phyloP scores from a whole-genome alignment of 192 early-diverging fungal genomes.

The Podila epigama region DNA sequence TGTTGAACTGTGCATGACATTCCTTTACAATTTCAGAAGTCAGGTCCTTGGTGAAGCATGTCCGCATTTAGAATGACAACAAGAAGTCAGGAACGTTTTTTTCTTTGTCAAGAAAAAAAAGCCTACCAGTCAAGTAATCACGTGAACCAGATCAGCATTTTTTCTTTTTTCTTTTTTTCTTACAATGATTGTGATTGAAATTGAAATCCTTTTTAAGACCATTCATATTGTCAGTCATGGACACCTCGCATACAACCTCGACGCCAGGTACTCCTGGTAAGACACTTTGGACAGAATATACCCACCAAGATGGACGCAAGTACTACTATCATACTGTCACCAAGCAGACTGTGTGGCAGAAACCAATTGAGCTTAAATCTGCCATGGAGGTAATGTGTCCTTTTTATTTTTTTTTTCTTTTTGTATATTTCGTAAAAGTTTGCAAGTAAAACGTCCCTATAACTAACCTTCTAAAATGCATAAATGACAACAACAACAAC shows the following conservation, averaged over 20 bases:
- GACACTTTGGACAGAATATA: constrained; percentile 78
- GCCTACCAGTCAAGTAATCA: not conserved
- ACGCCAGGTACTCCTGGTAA: constrained; percentile 2
- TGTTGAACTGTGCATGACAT: constrained; percentile 53
- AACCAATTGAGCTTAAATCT: constrained; percentile 90
- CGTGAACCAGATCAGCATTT: no score
- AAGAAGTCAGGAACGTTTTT: constrained; percentile 11
- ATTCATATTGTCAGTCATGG: no score
- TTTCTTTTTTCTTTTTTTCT: no score
- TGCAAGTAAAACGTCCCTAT: no score
- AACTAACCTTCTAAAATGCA: no score
- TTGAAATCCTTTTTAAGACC: no score
- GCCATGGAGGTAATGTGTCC: constrained; percentile 72
- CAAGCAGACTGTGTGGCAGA: constrained; percentile 89
- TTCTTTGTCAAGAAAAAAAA: not conserved
- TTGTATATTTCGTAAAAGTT: no score
- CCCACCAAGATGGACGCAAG: constrained; percentile 78
- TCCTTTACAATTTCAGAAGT: constrained; percentile 20
- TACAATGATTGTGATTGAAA: no score
- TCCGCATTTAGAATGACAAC: not conserved
- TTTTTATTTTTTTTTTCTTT: no score
- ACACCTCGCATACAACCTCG: not conserved
- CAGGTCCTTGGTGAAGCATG: constrained; percentile 2
- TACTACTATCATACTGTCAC: constrained; percentile 89
- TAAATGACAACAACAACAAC: no score